Evolutionary conservation across 225 moss, liverwort and hornwort species (phyloP).

Genomic region (Anthoceros angustus): DNA sequence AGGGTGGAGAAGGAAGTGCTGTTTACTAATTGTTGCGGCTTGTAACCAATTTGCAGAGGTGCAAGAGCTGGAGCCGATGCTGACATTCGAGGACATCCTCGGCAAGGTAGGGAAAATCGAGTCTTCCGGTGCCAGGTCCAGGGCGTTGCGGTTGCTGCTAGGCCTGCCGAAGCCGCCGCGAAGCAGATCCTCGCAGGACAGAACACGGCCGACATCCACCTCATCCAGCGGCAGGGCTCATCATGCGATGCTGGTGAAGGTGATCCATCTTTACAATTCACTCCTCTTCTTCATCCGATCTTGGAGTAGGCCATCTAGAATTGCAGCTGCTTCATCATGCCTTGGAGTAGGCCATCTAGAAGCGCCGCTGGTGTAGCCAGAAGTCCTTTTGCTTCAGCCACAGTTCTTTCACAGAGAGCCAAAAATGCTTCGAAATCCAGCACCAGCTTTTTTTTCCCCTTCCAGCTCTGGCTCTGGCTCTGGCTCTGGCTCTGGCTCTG

Average conservation of each 20-base stretch:
- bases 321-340: not conserved
- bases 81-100: not conserved
- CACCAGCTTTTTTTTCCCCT: no score
- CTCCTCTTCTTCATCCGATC: not conserved
- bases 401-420: no score
- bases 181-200: not conserved
- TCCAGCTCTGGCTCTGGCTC: no score
- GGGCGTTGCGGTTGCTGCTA: not conserved
- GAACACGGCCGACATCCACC: not conserved
- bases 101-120: not conserved
- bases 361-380: no score
- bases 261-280: not conserved
- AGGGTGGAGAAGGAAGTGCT: not conserved
- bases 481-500: no score
- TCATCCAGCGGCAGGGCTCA: not conserved
- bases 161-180: not conserved
- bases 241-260: constrained; percentile 3
- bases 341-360: no score
- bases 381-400: no score
- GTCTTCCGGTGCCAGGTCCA: not conserved
- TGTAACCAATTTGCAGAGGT: not conserved
- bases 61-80: not conserved
- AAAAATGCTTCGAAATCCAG: no score
- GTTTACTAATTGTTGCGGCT: not conserved
- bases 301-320: not conserved